Evolutionary conservation across 2,329 filamentous ascomycete genomes (phyloP), one percentile per base, ranked within the genome.

Genomic region (Trichophyton mentagrophytes): DNA sequence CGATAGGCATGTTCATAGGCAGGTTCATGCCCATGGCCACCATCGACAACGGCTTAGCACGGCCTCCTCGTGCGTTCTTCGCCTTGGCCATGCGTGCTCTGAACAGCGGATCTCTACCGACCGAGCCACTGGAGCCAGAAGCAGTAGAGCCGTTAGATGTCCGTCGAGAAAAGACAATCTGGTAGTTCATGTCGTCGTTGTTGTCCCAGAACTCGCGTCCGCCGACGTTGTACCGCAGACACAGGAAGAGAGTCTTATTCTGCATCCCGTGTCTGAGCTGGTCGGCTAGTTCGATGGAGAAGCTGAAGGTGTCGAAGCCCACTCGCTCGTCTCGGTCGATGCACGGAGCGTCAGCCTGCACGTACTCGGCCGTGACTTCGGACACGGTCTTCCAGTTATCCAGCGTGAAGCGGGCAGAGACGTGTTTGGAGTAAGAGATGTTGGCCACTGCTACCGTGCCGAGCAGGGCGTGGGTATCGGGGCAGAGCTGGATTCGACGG

Each of bases 361-460:
- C 86, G 76, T 84, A 99, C 68, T 96, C 90, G n/a, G 89, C 92
- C 42, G 82, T 81, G 1, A 97, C 88, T 71, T 99, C 93, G 0
- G 93, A 99, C 0, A 91, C 95, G 0, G 93, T 99, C 80, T 95
- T 96, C 93, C 93, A 99, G 76, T 95, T 93, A 73, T 99, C 93
- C 55, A 96, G 82, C 0, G 93, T 99, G 73, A 99, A 99, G 58
- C 93, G 85, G 72, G 90, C 92, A n/a, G 87, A 85, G 60, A 99
- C 89, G 4, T 80, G 74, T 76, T 99, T 99, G 60, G 91, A 83
- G 76, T 95, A 99, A 0, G 90, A 84, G 49, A 97, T 75, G 73
- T 99, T 99, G 70, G 87, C 85, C 22, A 95, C 91, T 6, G 85
- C 88, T 59, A 96, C 82, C 17, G 85, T 88, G 11, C 93, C 93